Conservation (phyloP, 345 rosid species). For the Eucalyptus polybractea region DNA sequence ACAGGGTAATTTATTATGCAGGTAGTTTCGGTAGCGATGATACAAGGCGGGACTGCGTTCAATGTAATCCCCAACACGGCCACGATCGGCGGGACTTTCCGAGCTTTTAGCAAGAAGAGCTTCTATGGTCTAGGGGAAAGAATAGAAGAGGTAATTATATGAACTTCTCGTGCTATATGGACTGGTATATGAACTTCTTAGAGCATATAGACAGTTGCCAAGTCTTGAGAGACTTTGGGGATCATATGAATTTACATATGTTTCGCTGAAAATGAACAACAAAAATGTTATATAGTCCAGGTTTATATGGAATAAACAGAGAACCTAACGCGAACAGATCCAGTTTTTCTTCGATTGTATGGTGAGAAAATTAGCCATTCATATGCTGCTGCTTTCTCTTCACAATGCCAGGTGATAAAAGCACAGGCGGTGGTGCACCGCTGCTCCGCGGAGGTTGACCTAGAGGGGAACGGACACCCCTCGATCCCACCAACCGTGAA, state of each 20-base stretch:
- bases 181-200: neutral
- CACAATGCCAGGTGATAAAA: conserved; percentile 25
- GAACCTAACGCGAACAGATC: neutral
- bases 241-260: neutral
- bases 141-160: conserved; percentile 31
- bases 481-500: conserved; percentile 40
- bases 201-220: neutral
- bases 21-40: conserved; percentile 50
- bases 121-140: conserved; percentile 33
- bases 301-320: neutral
- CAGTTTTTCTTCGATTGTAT: neutral
- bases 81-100: conserved; percentile 41
- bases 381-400: neutral
- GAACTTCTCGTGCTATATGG: neutral
- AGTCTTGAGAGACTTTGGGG: neutral
- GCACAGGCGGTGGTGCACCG: conserved; percentile 45
- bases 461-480: conserved; percentile 27
- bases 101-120: conserved; percentile 43
- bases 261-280: neutral
- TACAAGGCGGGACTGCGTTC: conserved; percentile 38
- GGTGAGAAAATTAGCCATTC: neutral
- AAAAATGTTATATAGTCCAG: neutral
- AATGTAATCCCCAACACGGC: conserved; percentile 42
- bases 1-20: neutral
- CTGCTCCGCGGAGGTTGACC: conserved; percentile 33